phyloP scores from a whole-genome alignment of 371 early-diverging fungal genomes.

The Mucor piriformis region DNA sequence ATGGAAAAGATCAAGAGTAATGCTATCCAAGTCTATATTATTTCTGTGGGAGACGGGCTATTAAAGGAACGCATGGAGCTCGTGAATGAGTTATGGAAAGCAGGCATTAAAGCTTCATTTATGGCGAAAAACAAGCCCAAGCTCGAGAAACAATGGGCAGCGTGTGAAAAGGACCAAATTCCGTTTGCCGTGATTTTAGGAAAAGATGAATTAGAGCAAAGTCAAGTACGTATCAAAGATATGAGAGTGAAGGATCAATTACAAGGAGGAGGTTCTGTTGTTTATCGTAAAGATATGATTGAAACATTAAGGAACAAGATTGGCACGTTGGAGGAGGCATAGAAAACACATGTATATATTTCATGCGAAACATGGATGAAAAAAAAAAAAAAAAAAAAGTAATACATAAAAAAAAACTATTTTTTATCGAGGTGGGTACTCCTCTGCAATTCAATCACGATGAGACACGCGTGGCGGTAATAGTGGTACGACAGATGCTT shows the following conservation, averaged over 20 bases:
- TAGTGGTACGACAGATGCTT: not conserved
- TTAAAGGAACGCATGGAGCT: slow-evolving; percentile 91
- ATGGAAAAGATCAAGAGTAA: slow-evolving; percentile 72
- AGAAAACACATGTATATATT: slow-evolving; percentile 1
- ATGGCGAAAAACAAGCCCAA: slow-evolving; percentile 91
- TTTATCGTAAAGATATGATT: slow-evolving; percentile 67
- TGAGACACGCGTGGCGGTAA: slow-evolving; percentile 2
- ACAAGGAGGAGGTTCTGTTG: slow-evolving; percentile 59
- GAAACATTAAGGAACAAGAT: slow-evolving; percentile 51
- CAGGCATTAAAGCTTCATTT: slow-evolving; percentile 77
- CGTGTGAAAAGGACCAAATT: slow-evolving; percentile 83
- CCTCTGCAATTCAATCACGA: not conserved
- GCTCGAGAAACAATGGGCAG: slow-evolving; percentile 78
- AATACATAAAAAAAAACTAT: not conserved
- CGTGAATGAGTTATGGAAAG: slow-evolving; percentile 88
- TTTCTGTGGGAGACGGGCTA: slow-evolving; percentile 79
- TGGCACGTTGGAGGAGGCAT: no score
- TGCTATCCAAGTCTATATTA: slow-evolving; percentile 86
- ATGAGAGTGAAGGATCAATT: slow-evolving; percentile 68
- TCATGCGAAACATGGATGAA: not conserved
- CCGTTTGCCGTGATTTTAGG: slow-evolving; percentile 92
- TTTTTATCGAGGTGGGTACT: not conserved
- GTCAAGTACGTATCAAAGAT: slow-evolving; percentile 84
- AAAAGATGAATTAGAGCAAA: slow-evolving; percentile 74
- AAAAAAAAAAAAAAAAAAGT: not conserved